Evolutionary conservation across 257 asterid species (phyloP), one percentile per base, ranked within the genome.

Genomic region (Solanum megistacrolobum): DNA sequence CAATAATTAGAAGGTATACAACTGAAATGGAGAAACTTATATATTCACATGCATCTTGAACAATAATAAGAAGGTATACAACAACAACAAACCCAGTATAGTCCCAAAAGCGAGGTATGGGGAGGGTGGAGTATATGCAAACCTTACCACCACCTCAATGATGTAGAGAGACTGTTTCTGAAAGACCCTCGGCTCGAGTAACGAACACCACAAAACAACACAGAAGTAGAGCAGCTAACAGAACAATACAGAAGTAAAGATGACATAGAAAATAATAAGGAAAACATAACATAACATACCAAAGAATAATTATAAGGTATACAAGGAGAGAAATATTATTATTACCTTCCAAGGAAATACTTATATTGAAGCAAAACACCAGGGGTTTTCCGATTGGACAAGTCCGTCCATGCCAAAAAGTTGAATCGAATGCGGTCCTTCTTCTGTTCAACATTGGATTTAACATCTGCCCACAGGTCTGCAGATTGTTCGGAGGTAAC

Each of bases 401-500:
- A 89, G 92, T 97, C 99, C 35, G 65, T 35, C 0, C 95, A 90
- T 90, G 88, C 90, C 48, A 83, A 90, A 91, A 95, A 93, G 52
- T 93, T 95, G 86, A 88, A 95, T 69, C 52, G 86, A 88, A 97
- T 68, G 66, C 84, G 91, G 88, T 97, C 98, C 76, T 90, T 94
- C 93, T 93, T 92, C 92, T 90, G 96, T 69, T 91, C 96, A 76
- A 96, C 92, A 29, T 58, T 92, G 55, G 89, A 94, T 91, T 90
- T 97, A 75, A 96, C 89, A 85, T 97, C 99, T 87, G 92, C 94
- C 99, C 96, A 96, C 41, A 94, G 90, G 66, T 96, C 99, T 31
- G 95, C 96, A 21, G 99, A 93, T 84, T 90, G 91, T 14, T 89
- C 96, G 0, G 91, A 20, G 6, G 88, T 31, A 9, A 89, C 91